Evolutionary conservation across 495 filamentous ascomycete genomes (phyloP).

Genomic region (Tuber indicum): DNA sequence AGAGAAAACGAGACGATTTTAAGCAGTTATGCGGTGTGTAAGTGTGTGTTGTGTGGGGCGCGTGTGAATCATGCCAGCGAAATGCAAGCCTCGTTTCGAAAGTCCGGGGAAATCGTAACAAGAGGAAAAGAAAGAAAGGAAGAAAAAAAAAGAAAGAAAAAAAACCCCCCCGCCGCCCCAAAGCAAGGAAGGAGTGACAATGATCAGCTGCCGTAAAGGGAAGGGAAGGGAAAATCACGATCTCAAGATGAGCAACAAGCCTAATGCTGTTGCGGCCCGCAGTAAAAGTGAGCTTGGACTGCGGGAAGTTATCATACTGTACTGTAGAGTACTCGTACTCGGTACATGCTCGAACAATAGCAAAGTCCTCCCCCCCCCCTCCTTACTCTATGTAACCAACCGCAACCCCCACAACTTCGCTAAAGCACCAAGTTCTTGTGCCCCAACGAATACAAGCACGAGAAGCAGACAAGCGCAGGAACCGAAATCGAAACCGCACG

Average conservation of each 20-base stretch:
- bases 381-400: no score
- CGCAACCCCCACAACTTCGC: neutral
- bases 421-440: neutral
- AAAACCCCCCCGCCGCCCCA: neutral
- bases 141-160: no score
- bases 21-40: neutral
- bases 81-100: conserved; percentile 1
- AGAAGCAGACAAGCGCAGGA: no score
- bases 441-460: no score
- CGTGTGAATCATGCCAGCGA: neutral
- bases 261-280: neutral
- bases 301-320: no score
- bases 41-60: neutral
- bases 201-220: neutral
- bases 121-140: neutral
- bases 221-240: neutral
- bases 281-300: neutral
- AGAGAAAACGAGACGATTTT: neutral
- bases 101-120: neutral
- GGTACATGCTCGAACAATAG: no score
- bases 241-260: neutral
- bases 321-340: no score
- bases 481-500: no score
- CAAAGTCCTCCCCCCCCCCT: no score
- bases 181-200: neutral